A percentile compares a stretch with the other conserved stretches of the same genome.
phyloP scores from a whole-genome alignment of 2,329 filamentous ascomycete species.

The Paecilomyces sp. region DNA sequence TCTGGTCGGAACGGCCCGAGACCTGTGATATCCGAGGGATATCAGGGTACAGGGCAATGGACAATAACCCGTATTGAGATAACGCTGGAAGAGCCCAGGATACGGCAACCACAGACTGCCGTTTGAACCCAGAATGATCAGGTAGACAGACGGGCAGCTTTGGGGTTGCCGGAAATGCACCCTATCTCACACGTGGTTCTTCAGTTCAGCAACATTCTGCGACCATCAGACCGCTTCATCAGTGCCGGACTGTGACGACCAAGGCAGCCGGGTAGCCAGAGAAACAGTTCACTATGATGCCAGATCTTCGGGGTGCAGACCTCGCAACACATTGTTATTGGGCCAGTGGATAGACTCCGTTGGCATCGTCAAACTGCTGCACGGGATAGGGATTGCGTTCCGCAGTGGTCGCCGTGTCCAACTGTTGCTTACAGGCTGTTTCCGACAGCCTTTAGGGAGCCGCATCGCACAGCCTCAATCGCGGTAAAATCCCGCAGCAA shows the following conservation, averaged over 20 bases:
- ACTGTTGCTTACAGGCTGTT: neutral
- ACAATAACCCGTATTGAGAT: neutral
- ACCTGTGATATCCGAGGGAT: neutral
- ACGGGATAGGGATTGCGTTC: neutral
- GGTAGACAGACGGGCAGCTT: neutral
- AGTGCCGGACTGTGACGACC: neutral
- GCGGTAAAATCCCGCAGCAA: neutral
- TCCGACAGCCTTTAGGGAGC: neutral
- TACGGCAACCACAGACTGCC: neutral
- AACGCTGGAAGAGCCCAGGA: neutral
- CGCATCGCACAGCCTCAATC: neutral
- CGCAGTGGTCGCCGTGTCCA: neutral
- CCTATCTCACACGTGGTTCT: neutral
- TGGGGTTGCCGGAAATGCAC: neutral
- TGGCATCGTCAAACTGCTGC: neutral
- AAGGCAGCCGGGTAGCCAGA: neutral
- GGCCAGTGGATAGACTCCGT: neutral
- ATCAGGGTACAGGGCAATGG: neutral
- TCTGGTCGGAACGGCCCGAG: neutral
- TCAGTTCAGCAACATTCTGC: neutral
- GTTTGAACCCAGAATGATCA: neutral
- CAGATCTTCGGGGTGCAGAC: neutral
- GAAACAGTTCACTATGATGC: neutral
- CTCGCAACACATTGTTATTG: neutral
- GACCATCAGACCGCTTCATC: neutral